These are phyloP conservation scores for Aspergillus sclerotiicarbonarius DNA, from an alignment of 495 filamentous ascomycete species.

Conservation along the genomic window DNA sequence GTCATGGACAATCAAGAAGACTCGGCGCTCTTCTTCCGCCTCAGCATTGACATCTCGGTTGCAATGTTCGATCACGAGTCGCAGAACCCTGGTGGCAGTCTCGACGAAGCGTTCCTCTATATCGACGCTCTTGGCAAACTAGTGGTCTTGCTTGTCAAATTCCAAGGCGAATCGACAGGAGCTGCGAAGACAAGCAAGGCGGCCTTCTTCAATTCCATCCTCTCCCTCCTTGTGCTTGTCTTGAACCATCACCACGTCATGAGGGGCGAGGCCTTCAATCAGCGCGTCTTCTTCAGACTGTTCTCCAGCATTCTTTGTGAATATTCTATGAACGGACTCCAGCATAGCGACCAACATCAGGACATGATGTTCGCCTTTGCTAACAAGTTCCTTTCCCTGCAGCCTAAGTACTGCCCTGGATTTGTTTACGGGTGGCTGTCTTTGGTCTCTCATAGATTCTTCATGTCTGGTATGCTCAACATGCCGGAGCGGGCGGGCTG, in stretches of 20 bases:
- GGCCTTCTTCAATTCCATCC: slow-evolving; percentile 68
- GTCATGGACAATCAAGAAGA: slow-evolving; percentile 71
- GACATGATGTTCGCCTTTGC: slow-evolving; percentile 72
- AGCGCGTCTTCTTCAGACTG: slow-evolving; percentile 87
- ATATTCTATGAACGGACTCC: slow-evolving; percentile 46
- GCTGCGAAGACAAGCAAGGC: slow-evolving; percentile 59
- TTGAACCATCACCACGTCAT: slow-evolving; percentile 82
- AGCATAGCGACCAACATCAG: slow-evolving; percentile 57
- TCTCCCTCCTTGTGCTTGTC: slow-evolving; percentile 73
- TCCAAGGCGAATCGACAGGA: slow-evolving; percentile 58
- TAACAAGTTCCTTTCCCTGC: slow-evolving; percentile 68
- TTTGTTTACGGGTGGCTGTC: slow-evolving; percentile 85
- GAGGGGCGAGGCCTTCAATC: slow-evolving; percentile 77
- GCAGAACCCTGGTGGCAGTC: slow-evolving; percentile 55
- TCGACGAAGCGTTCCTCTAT: slow-evolving; percentile 69
- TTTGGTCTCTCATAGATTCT: slow-evolving; percentile 78
- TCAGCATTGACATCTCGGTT: slow-evolving; percentile 77
- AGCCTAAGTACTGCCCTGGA: slow-evolving; percentile 71
- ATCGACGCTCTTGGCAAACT: slow-evolving; percentile 89
- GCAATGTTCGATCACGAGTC: slow-evolving; percentile 68
- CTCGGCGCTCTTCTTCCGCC: slow-evolving; percentile 72
- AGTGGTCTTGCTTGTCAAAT: slow-evolving; percentile 69
- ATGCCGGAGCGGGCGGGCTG: slow-evolving; percentile 70
- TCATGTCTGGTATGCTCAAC: slow-evolving; percentile 77
- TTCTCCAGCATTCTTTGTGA: slow-evolving; percentile 83